phyloP scores from a whole-genome alignment of 768 basidiomycete genomes.

The Cyclocybe cylindracea region DNA sequence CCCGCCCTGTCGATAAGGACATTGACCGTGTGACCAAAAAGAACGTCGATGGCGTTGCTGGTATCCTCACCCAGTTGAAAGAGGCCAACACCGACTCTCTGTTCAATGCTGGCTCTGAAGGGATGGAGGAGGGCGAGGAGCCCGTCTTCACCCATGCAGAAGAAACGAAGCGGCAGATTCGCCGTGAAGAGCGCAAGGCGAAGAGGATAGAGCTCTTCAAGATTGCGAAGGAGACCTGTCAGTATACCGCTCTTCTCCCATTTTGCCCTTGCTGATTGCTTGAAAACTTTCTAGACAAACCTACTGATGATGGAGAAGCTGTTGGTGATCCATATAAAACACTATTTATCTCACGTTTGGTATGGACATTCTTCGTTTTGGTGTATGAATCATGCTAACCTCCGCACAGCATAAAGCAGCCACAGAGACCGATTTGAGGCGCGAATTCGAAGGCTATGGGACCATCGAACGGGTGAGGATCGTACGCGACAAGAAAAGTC shows the following conservation, averaged over 20 bases:
- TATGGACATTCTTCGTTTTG: constrained; percentile 31
- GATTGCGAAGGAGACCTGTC: constrained; percentile 83
- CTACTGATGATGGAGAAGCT: constrained; percentile 87
- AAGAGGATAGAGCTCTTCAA: constrained; percentile 75
- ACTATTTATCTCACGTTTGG: constrained; percentile 92
- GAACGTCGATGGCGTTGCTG: constrained; percentile 74
- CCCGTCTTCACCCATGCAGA: constrained; percentile 80
- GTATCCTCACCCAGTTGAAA: constrained; percentile 68
- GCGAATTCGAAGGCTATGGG: constrained; percentile 95
- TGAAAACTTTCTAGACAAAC: constrained; percentile 67
- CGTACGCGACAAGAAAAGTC: constrained; percentile 87
- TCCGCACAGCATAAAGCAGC: constrained; percentile 80
- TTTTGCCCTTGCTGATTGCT: neutral
- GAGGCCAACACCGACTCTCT: constrained; percentile 76
- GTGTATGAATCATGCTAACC: constrained; percentile 1
- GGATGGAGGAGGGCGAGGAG: constrained; percentile 86
- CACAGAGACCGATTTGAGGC: constrained; percentile 87
- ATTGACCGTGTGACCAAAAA: constrained; percentile 73
- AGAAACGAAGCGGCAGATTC: constrained; percentile 77
- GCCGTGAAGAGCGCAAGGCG: constrained; percentile 78
- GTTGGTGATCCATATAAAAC: constrained; percentile 98
- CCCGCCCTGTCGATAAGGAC: constrained; percentile 83
- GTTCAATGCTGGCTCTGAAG: constrained; percentile 60
- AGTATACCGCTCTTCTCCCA: constrained; percentile 28
- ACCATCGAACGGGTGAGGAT: constrained; percentile 93